Conservation (phyloP, 2,329 filamentous ascomycete species). For the Colletotrichum tamarilloi region DNA sequence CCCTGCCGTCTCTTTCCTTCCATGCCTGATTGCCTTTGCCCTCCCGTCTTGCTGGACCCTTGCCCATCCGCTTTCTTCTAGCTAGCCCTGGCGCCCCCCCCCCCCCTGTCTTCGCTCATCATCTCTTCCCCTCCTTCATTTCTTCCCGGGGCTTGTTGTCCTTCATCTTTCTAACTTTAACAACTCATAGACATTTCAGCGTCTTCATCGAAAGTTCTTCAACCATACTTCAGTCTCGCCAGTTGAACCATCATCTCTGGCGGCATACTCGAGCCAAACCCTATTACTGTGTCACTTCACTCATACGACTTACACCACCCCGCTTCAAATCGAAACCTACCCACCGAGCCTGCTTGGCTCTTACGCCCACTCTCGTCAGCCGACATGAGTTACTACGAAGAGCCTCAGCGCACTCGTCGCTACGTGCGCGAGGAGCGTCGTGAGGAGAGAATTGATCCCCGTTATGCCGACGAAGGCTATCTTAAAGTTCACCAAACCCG, state of each 20-base stretch:
- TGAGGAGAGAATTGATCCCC: constrained; percentile 59
- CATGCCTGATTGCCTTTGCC: constrained; percentile 19
- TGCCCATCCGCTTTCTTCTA: constrained; percentile 13
- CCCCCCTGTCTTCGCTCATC: constrained; percentile 20
- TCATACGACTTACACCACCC: constrained; percentile 12
- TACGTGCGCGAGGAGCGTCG: constrained; percentile 66
- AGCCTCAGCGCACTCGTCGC: constrained; percentile 56
- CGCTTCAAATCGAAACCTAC: constrained; percentile 2
- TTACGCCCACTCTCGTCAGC: not conserved
- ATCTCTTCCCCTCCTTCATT: constrained; percentile 18
- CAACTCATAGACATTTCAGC: constrained; percentile 4
- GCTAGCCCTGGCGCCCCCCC: constrained; percentile 18
- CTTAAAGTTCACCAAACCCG: constrained; percentile 56
- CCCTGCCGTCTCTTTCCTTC: not conserved
- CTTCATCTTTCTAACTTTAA: constrained; percentile 1
- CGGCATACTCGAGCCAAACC: not conserved
- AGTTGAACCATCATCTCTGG: not conserved
- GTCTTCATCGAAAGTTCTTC: not conserved
- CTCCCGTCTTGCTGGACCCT: constrained; percentile 31
- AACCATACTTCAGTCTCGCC: not conserved
- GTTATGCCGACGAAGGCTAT: constrained; percentile 65
- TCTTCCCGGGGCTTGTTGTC: not conserved
- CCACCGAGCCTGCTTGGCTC: constrained; percentile 1
- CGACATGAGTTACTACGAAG: constrained; percentile 64
- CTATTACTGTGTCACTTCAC: not conserved